These are phyloP conservation scores for Fraxinus greggii DNA, from an alignment of 305 asterid genomes.

Conservation along the genomic window DNA sequence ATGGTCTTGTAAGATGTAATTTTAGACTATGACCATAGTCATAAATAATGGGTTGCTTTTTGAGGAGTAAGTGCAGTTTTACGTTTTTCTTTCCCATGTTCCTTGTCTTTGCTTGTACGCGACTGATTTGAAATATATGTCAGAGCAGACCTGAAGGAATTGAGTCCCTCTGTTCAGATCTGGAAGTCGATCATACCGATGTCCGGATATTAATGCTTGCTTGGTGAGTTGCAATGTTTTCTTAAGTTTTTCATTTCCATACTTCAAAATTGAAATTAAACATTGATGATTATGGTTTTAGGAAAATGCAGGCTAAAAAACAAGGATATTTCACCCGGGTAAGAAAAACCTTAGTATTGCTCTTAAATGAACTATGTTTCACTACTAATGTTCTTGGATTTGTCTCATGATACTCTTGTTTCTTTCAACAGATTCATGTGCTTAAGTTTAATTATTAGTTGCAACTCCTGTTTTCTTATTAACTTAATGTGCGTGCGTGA, in stretches of 20 bases:
- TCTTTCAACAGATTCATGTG: not conserved
- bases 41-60: not conserved
- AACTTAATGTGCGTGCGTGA: not conserved
- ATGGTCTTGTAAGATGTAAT: not conserved
- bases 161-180: constrained; percentile 78
- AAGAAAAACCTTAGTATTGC: constrained; percentile 19
- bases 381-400: not conserved
- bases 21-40: not conserved
- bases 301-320: constrained; percentile 93
- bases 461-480: not conserved
- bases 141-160: constrained; percentile 87
- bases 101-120: constrained; percentile 21
- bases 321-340: constrained; percentile 92
- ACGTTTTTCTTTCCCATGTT: constrained; percentile 17
- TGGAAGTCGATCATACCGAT: constrained; percentile 87
- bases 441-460: not conserved
- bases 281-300: constrained; percentile 27
- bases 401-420: not conserved
- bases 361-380: constrained; percentile 1
- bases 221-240: constrained; percentile 48
- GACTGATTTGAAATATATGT: constrained; percentile 26
- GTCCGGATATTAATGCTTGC: constrained; percentile 92
- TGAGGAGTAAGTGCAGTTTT: not conserved
- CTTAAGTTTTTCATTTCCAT: not conserved
- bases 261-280: constrained; percentile 20